Evolutionary conservation across 2,329 filamentous ascomycete species (phyloP), one percentile per base, ranked within the genome.

Genomic region (Aspergillus thermomutatus): DNA sequence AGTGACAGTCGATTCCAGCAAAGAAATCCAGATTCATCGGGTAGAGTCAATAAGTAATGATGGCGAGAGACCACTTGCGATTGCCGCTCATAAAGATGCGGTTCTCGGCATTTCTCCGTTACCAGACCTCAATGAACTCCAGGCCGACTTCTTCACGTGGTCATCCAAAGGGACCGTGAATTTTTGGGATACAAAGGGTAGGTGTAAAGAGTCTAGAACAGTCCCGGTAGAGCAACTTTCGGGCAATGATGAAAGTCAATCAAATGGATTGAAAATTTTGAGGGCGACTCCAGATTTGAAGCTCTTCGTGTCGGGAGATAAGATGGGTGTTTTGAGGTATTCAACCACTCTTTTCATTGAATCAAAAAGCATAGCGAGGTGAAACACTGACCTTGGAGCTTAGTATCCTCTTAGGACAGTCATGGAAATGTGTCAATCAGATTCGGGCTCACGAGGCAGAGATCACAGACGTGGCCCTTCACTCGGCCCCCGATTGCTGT

Each of bases 381-480:
- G 9, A 17, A 7, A 25, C 11, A 26, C 59, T 73, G 60, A 71
- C 55, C 45, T n/a, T 50, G 28, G 27, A 5, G 40, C 51, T 11
- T 50, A 76, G 74, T 46, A 53, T 72, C 3, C 60, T 75, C 26
- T 66, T 66, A 5, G 62, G 83, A 45, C 76, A 80, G 14, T 85
- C 85, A 0, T 84, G 85, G 67, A 72, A 82, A 53, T 86, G 84
- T 57, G 68, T 86, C 1, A 83, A 89, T 56, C 87, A 90, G 61
- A 88, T 88, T 45, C 94, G 95, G 70, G 94, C 92, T 27, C 94
- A 99, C 70, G 84, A 89, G 4, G 87, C 87, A 7, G 91, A 97
- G 66, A 89, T 96, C 60, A 91, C 91, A 41, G 89, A 89, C 65
- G 88, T 97, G 63, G 85, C 87, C 21, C 80, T 95, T 4, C 86